Evolutionary conservation across 2,329 filamentous ascomycete species (phyloP), one percentile per base, ranked within the genome.

Genomic region (Celoporthe dispersa): DNA sequence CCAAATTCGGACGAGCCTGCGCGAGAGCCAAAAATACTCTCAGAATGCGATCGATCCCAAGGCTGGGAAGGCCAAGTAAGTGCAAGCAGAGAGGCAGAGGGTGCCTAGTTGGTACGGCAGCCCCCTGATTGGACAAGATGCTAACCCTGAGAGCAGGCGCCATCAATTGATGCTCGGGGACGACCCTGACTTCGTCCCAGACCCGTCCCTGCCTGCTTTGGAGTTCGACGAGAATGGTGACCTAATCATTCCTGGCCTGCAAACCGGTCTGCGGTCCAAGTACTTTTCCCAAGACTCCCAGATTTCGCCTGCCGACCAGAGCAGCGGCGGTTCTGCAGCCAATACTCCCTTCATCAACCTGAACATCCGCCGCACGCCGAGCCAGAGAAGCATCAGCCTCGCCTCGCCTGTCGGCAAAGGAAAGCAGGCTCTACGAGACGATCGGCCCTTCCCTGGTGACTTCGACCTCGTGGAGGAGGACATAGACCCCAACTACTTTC

Each of bases 101-200:
- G 19, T 48, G 8, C 22, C 22, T n/a, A 9, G 19, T 48, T n/a
- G 22, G 44, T 22, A 19, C 19, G n/a, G 22, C 44, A 48, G 4
- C 22, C 3, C 11, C 25, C 53, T 61, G 11, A 9, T 44, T n/a
- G 62, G 31, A 22, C 2, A 22, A 41, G 12, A 19, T 37, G 44
- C 71, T 75, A 63, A 78, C 51, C 33, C 2, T 16, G 53, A 16
- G 44, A 22, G 22, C 70, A 97, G 93, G 75, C 89, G 88, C 6
- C 89, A 92, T 33, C 90, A 94, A 74, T 89, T 98, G 68, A 83
- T 94, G 3, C 84, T 98, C 1, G 84, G 88, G 67, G 93, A 98
- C 75, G 95, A 98, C 76, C 94, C 94, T 0, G 86, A 88, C 57
- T 98, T 98, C 77, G 80, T 92, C 12, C 90, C 91, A 0, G 88